These are phyloP conservation scores for Pelargonium nanum DNA, from an alignment of 345 rosid species.

Conservation along the genomic window DNA sequence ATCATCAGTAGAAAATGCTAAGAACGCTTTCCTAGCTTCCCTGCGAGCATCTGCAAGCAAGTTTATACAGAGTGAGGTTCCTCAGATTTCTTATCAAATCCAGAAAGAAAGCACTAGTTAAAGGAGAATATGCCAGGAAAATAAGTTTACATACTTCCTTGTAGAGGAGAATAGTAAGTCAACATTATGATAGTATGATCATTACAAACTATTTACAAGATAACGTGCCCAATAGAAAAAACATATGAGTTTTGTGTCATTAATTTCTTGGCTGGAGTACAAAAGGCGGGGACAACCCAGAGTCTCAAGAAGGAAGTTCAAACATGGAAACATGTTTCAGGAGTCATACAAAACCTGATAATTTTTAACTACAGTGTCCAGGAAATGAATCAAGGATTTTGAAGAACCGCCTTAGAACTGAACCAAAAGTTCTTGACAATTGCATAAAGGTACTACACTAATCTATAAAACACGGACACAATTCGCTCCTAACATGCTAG, in stretches of 20 bases:
- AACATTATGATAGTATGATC: background rate
- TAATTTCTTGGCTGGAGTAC: background rate
- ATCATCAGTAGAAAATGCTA: conserved; percentile 74
- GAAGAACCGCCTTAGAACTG: no score
- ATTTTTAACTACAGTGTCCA: no score
- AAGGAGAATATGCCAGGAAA: background rate
- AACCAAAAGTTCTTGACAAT: no score
- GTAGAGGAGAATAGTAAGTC: background rate
- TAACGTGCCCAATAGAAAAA: background rate
- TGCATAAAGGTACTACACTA: no score
- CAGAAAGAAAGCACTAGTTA: background rate
- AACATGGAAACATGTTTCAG: no score
- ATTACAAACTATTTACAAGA: background rate
- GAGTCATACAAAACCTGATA: no score
- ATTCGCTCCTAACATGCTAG: no score
- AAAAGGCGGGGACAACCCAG: no score
- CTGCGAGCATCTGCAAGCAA: conserved; percentile 62
- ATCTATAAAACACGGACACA: no score
- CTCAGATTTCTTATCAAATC: background rate
- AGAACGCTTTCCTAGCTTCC: conserved; percentile 91
- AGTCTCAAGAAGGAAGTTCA: no score
- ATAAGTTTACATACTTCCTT: background rate
- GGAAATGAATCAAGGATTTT: no score
- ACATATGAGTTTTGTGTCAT: background rate
- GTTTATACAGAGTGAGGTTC: background rate